Evolutionary conservation across 2,329 filamentous ascomycete genomes (phyloP), one percentile per base, ranked within the genome.

Genomic region (Spiromastix sp.): DNA sequence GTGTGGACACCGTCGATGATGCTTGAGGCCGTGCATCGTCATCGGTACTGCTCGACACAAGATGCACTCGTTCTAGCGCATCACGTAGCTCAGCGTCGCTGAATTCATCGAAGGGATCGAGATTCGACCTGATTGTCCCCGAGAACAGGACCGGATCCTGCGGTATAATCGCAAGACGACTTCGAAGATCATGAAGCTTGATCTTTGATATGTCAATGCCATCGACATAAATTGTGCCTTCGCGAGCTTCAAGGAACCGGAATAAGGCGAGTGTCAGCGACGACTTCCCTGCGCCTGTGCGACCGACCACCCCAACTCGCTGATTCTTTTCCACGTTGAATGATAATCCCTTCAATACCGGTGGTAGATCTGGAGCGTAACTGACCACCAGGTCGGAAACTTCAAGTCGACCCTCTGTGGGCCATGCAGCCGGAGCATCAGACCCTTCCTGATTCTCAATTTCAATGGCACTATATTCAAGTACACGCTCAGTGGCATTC

Each of bases 91-190:
- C 78, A 1, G 62, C 65, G 43, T 89, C 82, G 2, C 66, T 71
- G 49, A 84, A 74, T 40, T 81, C 67, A 36, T 79, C 67, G 47
- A 87, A 86, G 0, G 83, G 79, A 50, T 91, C 84, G 4, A 91
- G 68, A 48, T 89, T 89, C 28, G 70, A 76, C 27, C 83, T 71
- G 13, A 91, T 65, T 0, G 82, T 86, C 15, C 85, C 84, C 1
- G 79, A 83, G 60, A 91, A 89, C 5, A 91, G 68, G 1, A 87
- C 81, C 0, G 84, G 83, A 45, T 89, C 83, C 59, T 86, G 81
- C 1, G 84, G 83, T 36, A 91, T 89, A 45, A 91, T 87, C 24
- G 81, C 80, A 1, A 91, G 60, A 0, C 81, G 70, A n/a, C 74
- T 79, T 16, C 84, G 73, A 8, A 91, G 64, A 37, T 81, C 75